Evolutionary conservation across 345 rosid genomes (phyloP), one percentile per base, ranked within the genome.

Genomic region (Citrus hindsii): DNA sequence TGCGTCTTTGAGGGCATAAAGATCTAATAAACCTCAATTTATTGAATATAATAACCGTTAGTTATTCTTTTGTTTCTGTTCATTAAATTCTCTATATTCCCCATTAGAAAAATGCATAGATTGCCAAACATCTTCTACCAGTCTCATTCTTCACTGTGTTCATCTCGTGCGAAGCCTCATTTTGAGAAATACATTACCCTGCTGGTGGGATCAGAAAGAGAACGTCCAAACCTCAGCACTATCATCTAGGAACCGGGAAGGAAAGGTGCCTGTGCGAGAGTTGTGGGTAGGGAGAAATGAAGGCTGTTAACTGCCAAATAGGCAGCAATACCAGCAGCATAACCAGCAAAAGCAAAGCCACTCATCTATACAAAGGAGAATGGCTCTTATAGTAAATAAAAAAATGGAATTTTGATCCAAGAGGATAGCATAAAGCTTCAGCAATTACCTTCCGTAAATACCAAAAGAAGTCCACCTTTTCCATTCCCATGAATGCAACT

Each of bases 401-500:
- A 8, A 67, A 62, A 48, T 48, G 55, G 13, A 32, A 30, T 48
- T 55, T 55, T 4, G 9, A 40, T 32, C 19, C 19, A 48, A 62
- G 3, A 60, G 46, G 2, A 66, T 33, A 40, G n/a, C 32, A 55
- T 6, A 19, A 28, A 71, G 73, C 66, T 32, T 66, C 74, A 10
- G 68, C 69, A 73, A 61, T 32, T 72, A 92, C 99, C 98, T 95
- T 95, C 38, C 90, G 88, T 38, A 95, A 76, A 79, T 95, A 95
- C 99, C 98, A 95, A 74, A 95, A 93, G 94, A 95, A 95, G 83
- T 95, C 96, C 22, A 93, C 90, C 85, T 93, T 92, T 80, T 95
- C 99, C 98, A 93, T 95, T n/a, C 99, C 99, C 99, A 92, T 95
- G 79, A 79, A 90, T 28, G 99, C 99, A 27, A 95, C 99, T 82